Conservation (phyloP, 2,329 filamentous ascomycete genomes). For the Colletotrichum echinochloae region DNA sequence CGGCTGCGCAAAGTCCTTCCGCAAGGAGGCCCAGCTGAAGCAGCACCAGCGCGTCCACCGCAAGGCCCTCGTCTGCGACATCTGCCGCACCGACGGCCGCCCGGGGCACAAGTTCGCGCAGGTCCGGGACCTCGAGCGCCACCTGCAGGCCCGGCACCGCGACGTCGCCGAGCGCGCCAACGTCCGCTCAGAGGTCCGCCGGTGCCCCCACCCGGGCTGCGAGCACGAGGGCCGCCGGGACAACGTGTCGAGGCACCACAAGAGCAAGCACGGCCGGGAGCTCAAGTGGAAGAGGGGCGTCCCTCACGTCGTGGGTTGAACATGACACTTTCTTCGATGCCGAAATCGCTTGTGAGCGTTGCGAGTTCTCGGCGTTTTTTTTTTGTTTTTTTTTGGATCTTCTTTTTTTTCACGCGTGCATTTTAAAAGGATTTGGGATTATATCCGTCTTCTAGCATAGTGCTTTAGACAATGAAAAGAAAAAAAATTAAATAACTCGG, state of each 20-base stretch:
- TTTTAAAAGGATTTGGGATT: neutral
- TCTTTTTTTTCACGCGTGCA: neutral
- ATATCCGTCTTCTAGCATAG: neutral
- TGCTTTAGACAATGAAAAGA: neutral
- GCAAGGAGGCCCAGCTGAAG: slow-evolving; percentile 41
- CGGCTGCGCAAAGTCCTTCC: slow-evolving; percentile 40
- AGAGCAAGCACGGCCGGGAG: slow-evolving; percentile 41
- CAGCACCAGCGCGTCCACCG: slow-evolving; percentile 43
- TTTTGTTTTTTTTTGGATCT: no score
- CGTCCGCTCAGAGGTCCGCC: slow-evolving; percentile 40
- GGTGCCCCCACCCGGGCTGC: slow-evolving; percentile 40
- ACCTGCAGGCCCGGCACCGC: slow-evolving; percentile 41
- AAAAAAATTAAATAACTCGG: neutral
- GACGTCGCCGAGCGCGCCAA: slow-evolving; percentile 36
- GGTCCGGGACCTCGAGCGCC: slow-evolving; percentile 42
- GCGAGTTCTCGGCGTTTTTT: neutral
- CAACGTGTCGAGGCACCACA: slow-evolving; percentile 42
- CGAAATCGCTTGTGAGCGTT: no score
- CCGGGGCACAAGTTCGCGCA: slow-evolving; percentile 42
- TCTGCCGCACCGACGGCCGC: slow-evolving; percentile 38
- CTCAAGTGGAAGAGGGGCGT: slow-evolving; percentile 41
- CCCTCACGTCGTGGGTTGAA: slow-evolving; percentile 37
- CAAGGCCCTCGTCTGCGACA: slow-evolving; percentile 40
- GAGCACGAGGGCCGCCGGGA: slow-evolving; percentile 39
- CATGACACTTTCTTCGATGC: no score